Base-by-base conservation (phyloP, 2,329 filamentous ascomycete genomes). In the Venturia asperata region DNA sequence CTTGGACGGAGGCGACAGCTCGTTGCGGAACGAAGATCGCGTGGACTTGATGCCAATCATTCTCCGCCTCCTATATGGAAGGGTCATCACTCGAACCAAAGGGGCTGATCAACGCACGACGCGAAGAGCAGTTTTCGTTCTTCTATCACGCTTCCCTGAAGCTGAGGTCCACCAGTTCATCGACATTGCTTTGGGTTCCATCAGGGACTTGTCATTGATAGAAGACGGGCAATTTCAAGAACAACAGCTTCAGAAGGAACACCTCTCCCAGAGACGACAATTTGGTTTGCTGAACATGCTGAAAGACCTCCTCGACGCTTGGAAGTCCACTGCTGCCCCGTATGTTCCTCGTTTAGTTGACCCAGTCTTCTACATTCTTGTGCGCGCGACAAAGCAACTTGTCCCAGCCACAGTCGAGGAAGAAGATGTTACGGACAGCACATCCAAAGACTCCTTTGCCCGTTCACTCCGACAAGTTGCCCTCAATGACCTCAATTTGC, bases 211-310 rank as follows among this genome's bases (percentile, higher is more conserved):
- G 17, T 80, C 79, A 2, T 75, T 93, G 11, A 71, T 89, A 21
- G 79, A 83, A 63, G 76, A 82, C 13, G 73, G 77, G 0, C 70
- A 77, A 5, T 70, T 85, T 7, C 77, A 82, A 2, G 79, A 84
- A 62, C 78, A 82, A 65, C 73, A 81, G 0, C 83, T 92, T 61
- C 74, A 80, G 0, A 77, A 81, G 37, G 84, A 90, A 56, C 68
- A 88, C 15, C 77, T 92, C 34, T 83, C 85, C 19, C 77, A 83
- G 13, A 85, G 92, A 71, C 94, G 92, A 75, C 93, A 97, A 75
- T 84, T 94, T 66, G 94, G 95, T 79, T 86, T 97, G 73, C 79
- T 96, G 63, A 96, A 95, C 73, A 94, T 97, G 91, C 82, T 94
- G 62, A 87, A 92, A 67, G 87, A 93, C 13, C 85, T 97, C 73